A percentile compares a stretch with the other conserved stretches of the same genome.
phyloP scores from a whole-genome alignment of 345 rosid species.

The Ricinus communis region DNA sequence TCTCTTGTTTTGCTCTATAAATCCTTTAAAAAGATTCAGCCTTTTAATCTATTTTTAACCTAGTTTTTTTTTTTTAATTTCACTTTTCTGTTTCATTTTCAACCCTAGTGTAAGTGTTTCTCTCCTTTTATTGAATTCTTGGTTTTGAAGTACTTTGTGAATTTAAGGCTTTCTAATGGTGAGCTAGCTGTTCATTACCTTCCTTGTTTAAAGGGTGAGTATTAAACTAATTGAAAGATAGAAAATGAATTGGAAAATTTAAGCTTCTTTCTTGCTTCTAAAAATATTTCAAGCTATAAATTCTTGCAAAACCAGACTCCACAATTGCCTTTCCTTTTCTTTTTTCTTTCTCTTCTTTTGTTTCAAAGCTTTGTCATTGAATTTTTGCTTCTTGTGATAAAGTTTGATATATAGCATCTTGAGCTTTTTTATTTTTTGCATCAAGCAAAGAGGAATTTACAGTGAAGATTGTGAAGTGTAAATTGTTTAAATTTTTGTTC shows the following conservation, averaged over 20 bases:
- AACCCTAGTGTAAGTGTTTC: not conserved
- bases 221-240: slow-evolving; percentile 3
- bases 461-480: not conserved
- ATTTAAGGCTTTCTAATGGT: slow-evolving; percentile 4
- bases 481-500: not conserved
- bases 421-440: not conserved
- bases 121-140: not conserved
- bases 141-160: not conserved
- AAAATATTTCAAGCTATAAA: not conserved
- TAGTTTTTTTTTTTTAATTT: too few species aligned
- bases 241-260: too few species aligned
- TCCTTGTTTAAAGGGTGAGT: not conserved
- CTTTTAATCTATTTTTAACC: not conserved
- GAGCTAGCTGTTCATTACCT: not conserved
- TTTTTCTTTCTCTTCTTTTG: too few species aligned
- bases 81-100: not conserved
- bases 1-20: not conserved
- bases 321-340: too few species aligned
- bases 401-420: not conserved
- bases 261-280: too few species aligned
- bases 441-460: not conserved
- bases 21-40: too few species aligned
- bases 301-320: not conserved
- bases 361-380: not conserved
- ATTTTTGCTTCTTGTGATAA: not conserved